Conservation (phyloP, 2,329 filamentous ascomycete genomes). For the Fusarium tanahbumbuense region DNA sequence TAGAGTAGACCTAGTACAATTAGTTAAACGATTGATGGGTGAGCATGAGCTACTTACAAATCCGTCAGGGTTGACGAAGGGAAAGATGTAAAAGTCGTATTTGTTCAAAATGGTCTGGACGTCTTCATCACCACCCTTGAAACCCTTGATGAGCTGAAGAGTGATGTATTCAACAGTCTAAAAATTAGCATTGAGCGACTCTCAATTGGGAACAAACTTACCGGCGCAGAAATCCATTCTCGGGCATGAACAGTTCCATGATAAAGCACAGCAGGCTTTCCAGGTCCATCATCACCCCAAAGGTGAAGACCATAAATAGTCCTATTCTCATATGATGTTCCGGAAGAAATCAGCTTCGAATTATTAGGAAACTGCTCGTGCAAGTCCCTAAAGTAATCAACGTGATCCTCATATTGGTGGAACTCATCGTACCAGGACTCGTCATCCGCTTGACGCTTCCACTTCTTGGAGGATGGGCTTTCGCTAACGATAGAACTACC, state of each 20-base stretch:
- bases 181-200: background rate
- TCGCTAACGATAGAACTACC: constrained; percentile 48
- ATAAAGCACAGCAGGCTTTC: constrained; percentile 61
- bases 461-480: constrained; percentile 30
- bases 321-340: constrained; percentile 58
- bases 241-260: constrained; percentile 65
- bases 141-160: constrained; percentile 58
- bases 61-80: constrained; percentile 61
- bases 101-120: constrained; percentile 61
- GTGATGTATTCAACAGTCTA: constrained; percentile 61
- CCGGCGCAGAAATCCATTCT: constrained; percentile 65
- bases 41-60: constrained; percentile 35
- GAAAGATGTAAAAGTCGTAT: constrained; percentile 68
- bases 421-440: constrained; percentile 62
- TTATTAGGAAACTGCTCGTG: constrained; percentile 57
- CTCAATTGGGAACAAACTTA: constrained; percentile 56
- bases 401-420: constrained; percentile 63
- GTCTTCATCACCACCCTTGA: constrained; percentile 50
- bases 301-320: constrained; percentile 69
- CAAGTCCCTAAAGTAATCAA: constrained; percentile 58
- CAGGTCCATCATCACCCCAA: constrained; percentile 57
- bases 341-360: constrained; percentile 59
- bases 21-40: too few species aligned
- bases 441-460: constrained; percentile 46
- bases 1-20: constrained; percentile 54